These are phyloP conservation scores for Sugiyamaella qingdaonensis DNA, from an alignment of 805 yeast species.

Conservation along the genomic window DNA sequence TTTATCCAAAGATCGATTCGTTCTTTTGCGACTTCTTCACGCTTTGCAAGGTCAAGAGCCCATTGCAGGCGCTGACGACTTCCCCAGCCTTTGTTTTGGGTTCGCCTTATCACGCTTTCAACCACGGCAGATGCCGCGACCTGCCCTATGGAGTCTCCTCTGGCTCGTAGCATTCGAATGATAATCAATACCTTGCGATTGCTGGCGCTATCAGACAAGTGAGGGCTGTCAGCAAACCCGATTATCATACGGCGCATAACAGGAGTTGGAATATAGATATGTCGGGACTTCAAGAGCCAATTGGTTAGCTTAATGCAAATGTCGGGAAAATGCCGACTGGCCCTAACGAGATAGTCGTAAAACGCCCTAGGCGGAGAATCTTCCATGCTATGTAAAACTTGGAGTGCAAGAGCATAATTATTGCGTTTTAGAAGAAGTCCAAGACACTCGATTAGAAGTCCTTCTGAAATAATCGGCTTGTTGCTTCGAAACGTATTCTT, in stretches of 20 bases:
- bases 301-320: conserved; percentile 18
- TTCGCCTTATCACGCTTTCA: conserved; percentile 23
- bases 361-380: conserved; percentile 11
- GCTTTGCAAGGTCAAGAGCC: conserved; percentile 28
- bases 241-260: conserved; percentile 23
- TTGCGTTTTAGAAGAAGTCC: background rate
- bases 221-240: conserved; percentile 19
- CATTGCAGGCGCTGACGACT: conserved; percentile 26
- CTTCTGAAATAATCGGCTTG: conserved; percentile 19
- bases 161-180: conserved; percentile 19
- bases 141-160: conserved; percentile 6
- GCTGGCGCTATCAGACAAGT: conserved; percentile 24
- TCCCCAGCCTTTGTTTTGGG: conserved; percentile 23
- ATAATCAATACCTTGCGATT: conserved; percentile 21
- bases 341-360: conserved; percentile 17
- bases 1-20: conserved; percentile 23
- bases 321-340: conserved; percentile 24
- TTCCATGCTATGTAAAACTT: conserved; percentile 12
- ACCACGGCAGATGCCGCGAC: conserved; percentile 21
- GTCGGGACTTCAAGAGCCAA: conserved; percentile 23
- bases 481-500: conserved; percentile 3
- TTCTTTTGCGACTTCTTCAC: conserved; percentile 21
- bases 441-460: conserved; percentile 9
- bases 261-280: conserved; percentile 16
- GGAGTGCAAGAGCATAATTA: conserved; percentile 13